A percentile compares a stretch with the other conserved stretches of the same genome.
These are phyloP conservation scores for Wickerhamiella azymoides DNA, from an alignment of 805 yeast species.

Conservation along the genomic window DNA sequence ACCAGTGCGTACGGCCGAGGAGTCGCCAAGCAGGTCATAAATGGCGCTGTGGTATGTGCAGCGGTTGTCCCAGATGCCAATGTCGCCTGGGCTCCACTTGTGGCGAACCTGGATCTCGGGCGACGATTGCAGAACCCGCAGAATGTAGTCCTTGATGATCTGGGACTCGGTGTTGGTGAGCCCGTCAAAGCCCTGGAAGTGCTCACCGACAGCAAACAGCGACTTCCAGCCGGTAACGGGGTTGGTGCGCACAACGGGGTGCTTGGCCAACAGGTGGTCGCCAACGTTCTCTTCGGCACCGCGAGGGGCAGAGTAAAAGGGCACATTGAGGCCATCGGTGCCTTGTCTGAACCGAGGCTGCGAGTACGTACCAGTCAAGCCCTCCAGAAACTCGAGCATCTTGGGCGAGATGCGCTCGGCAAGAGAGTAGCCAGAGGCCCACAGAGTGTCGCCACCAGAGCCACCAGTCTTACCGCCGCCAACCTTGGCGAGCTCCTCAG, in stretches of 20 bases:
- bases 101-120: slow-evolving; percentile 24
- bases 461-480: slow-evolving; percentile 19
- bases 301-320: slow-evolving; percentile 17
- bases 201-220: slow-evolving; percentile 23
- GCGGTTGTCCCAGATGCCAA: slow-evolving; percentile 51
- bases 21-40: slow-evolving; percentile 9
- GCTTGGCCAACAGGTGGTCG: slow-evolving; percentile 25
- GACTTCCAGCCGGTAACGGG: slow-evolving; percentile 55
- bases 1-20: slow-evolving; percentile 14
- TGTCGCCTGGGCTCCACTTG: slow-evolving; percentile 39
- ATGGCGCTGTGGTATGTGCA: slow-evolving; percentile 37
- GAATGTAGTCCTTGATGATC: slow-evolving; percentile 31
- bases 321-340: not conserved
- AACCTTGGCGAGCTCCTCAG: slow-evolving; percentile 4
- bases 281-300: slow-evolving; percentile 23
- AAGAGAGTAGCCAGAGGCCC: slow-evolving; percentile 40
- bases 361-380: slow-evolving; percentile 7
- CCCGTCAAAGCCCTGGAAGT: slow-evolving; percentile 31
- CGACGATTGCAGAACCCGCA: slow-evolving; percentile 5
- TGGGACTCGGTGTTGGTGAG: slow-evolving; percentile 36
- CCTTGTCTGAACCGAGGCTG: slow-evolving; percentile 5
- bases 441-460: slow-evolving; percentile 38
- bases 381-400: slow-evolving; percentile 32
- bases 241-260: slow-evolving; percentile 49
- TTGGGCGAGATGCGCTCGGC: slow-evolving; percentile 40